Evolutionary conservation across 2,329 filamentous ascomycete species (phyloP).

Genomic region (Apiospora marii): DNA sequence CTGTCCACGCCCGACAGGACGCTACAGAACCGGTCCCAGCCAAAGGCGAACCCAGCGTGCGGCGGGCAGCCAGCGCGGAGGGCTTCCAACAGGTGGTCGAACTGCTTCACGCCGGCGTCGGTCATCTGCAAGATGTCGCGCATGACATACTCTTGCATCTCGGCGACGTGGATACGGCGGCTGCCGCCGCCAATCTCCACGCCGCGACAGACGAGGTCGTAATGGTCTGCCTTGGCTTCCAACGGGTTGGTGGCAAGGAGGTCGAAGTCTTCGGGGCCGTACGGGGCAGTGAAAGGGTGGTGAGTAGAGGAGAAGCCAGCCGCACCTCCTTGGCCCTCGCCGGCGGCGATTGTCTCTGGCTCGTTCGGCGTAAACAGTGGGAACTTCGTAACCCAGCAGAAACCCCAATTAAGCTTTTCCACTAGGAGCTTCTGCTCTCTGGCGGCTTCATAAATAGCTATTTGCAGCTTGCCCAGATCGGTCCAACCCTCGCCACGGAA

Average conservation of each 20-base stretch:
- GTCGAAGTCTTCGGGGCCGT: conserved; percentile 74
- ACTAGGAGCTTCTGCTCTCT: conserved; percentile 67
- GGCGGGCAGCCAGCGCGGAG: conserved; percentile 88
- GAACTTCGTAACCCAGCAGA: conserved; percentile 89
- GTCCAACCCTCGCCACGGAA: conserved; percentile 74
- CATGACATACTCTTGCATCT: conserved; percentile 86
- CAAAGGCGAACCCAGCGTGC: conserved; percentile 91
- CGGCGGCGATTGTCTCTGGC: conserved; percentile 52
- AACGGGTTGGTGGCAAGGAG: conserved; percentile 77
- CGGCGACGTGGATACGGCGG: conserved; percentile 85
- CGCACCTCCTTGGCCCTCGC: conserved; percentile 82
- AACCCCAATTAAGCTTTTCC: conserved; percentile 62
- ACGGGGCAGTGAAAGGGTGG: conserved; percentile 94
- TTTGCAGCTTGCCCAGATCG: conserved; percentile 75
- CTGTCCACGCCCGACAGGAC: conserved; percentile 79
- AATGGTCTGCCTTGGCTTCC: conserved; percentile 82
- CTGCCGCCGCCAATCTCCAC: conserved; percentile 94
- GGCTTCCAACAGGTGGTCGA: conserved; percentile 84
- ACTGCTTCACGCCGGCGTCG: conserved; percentile 76
- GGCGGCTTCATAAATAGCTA: conserved; percentile 72
- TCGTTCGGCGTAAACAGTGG: conserved; percentile 86
- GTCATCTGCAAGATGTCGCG: conserved; percentile 83
- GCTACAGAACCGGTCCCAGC: conserved; percentile 87
- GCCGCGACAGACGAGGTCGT: conserved; percentile 95
- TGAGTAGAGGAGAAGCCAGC: conserved; percentile 88